Evolutionary conservation across 169 alveolate genomes (phyloP).

Genomic region (Neospora caninum): DNA sequence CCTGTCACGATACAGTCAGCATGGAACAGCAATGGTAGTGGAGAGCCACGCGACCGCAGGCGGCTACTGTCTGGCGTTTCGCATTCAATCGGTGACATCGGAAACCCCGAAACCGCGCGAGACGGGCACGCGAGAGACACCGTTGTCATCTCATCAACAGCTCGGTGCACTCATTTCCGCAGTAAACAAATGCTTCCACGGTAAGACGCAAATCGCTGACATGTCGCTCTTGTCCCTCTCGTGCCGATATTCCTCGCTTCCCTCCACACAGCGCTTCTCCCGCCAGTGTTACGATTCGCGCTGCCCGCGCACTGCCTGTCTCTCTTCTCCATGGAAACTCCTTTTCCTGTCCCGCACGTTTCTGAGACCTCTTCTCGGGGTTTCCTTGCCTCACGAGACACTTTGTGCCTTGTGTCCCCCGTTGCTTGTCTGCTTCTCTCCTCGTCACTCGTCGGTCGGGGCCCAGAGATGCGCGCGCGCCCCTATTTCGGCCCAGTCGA

Average conservation of each 20-base stretch:
- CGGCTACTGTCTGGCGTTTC: neutral
- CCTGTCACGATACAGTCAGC: neutral
- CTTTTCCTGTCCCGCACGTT: too few relatives aligned
- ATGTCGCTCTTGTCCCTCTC: neutral
- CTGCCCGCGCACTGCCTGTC: too few relatives aligned
- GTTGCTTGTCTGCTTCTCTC: neutral
- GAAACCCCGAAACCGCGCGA: neutral
- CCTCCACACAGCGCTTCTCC: neutral
- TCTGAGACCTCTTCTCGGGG: too few relatives aligned
- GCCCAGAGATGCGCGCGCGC: neutral
- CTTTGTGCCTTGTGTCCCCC: neutral
- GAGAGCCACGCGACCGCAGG: neutral
- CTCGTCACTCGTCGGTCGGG: too few relatives aligned
- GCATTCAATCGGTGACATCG: neutral
- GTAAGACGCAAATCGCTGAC: neutral
- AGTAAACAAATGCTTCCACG: neutral
- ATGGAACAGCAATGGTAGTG: neutral
- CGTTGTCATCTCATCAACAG: neutral
- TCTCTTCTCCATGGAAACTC: too few relatives aligned
- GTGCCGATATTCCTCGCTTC: neutral
- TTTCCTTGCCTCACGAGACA: too few relatives aligned
- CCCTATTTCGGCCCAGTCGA: neutral
- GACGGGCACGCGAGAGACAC: neutral
- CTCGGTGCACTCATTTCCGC: neutral
- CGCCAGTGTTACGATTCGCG: neutral